Evolutionary conservation across 306 rosid species (phyloP).

Genomic region (peach (Prunus persica)): DNA sequence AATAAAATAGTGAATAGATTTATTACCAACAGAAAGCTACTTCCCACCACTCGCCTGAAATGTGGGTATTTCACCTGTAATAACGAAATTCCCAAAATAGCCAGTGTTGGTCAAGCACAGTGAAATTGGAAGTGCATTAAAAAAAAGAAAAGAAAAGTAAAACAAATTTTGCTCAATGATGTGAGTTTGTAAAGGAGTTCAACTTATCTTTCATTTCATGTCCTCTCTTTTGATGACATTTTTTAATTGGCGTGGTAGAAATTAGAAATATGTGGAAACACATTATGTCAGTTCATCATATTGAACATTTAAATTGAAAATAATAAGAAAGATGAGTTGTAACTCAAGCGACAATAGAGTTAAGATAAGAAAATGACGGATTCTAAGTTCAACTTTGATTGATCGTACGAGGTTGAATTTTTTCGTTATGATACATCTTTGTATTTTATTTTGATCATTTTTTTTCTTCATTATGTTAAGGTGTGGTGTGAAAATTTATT

Average conservation of each 20-base stretch:
- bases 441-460: no score
- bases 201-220: neutral
- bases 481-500: no score
- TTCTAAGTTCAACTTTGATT: neutral
- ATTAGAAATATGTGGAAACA: neutral
- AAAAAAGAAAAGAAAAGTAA: neutral
- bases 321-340: no score
- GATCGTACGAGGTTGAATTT: neutral
- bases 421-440: no score
- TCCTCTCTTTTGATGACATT: neutral
- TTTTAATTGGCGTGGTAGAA: neutral
- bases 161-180: neutral
- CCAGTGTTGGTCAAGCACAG: neutral
- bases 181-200: neutral
- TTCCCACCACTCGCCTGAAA: slow-evolving; percentile 16
- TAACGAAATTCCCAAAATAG: slow-evolving; percentile 30
- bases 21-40: slow-evolving; percentile 32
- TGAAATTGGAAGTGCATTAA: neutral
- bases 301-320: neutral
- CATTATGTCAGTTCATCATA: neutral
- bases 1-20: neutral
- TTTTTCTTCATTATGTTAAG: no score
- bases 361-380: neutral
- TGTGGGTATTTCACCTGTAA: slow-evolving; percentile 11
- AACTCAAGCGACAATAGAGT: neutral